Conservation (phyloP, 495 filamentous ascomycete species). For the Hypoxylon fuscum region DNA sequence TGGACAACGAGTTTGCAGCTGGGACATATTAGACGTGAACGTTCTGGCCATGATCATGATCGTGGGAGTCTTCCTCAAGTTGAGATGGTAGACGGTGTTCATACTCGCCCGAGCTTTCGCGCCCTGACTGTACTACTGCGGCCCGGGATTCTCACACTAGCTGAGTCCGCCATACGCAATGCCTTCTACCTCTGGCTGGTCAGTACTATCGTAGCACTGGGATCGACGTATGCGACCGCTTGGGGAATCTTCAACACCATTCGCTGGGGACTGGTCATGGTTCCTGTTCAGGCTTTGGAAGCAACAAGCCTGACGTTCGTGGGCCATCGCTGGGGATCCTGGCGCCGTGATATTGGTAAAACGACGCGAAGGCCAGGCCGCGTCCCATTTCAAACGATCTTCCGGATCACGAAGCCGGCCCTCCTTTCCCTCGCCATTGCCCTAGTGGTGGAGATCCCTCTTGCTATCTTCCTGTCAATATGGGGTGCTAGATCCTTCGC, state of each 20-base stretch:
- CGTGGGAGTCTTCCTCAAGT: not conserved
- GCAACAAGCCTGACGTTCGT: slow-evolving; percentile 71
- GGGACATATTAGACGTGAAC: not conserved
- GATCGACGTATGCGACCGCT: slow-evolving; percentile 72
- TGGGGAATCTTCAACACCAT: slow-evolving; percentile 82
- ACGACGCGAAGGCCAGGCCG: slow-evolving; percentile 49
- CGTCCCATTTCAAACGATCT: slow-evolving; percentile 48
- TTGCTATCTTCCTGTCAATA: slow-evolving; percentile 69
- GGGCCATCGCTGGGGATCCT: slow-evolving; percentile 73
- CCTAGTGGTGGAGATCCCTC: slow-evolving; percentile 65
- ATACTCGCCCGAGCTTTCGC: slow-evolving; percentile 47
- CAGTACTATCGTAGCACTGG: slow-evolving; percentile 68
- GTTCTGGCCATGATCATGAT: not conserved
- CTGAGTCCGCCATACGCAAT: slow-evolving; percentile 73
- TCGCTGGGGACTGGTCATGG: slow-evolving; percentile 82
- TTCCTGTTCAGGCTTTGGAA: slow-evolving; percentile 74
- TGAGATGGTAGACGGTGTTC: not conserved
- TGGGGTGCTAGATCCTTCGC: slow-evolving; percentile 69
- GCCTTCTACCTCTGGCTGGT: slow-evolving; percentile 78
- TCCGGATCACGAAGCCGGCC: slow-evolving; percentile 62
- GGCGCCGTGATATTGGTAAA: slow-evolving; percentile 54
- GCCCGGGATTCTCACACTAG: slow-evolving; percentile 67
- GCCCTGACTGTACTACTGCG: slow-evolving; percentile 61
- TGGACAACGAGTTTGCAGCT: slow-evolving; percentile 46
- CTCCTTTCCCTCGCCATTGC: slow-evolving; percentile 61